Conservation (phyloP, 352 stramenopile species). For the Phytopythium sindhum region DNA sequence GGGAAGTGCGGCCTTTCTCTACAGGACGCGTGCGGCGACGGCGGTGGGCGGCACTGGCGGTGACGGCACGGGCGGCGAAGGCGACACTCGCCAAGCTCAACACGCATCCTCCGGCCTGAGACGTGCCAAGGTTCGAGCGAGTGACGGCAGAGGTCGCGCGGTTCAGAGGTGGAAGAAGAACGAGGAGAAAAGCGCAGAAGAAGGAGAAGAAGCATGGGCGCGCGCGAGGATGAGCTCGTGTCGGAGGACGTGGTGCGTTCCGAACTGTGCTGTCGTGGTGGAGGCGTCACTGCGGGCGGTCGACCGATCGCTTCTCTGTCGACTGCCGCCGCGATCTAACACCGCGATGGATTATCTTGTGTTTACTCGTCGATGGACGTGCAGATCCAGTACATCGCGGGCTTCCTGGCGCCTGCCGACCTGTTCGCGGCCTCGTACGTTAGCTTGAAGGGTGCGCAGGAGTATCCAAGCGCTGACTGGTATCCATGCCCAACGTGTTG, state of each 20-base stretch:
- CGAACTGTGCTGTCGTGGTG: neutral
- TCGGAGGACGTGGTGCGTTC: slow-evolving; percentile 45
- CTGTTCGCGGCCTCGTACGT: slow-evolving; percentile 47
- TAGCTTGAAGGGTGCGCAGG: neutral
- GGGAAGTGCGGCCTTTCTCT: neutral
- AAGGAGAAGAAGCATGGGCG: slow-evolving; percentile 8
- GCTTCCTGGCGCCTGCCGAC: slow-evolving; percentile 51
- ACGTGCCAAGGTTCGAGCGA: neutral
- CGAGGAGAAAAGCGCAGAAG: neutral
- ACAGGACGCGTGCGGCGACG: neutral
- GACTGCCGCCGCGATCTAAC: neutral
- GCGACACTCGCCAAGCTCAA: neutral
- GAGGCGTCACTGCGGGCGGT: neutral
- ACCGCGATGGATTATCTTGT: neutral
- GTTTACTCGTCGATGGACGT: neutral
- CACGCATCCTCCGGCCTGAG: neutral
- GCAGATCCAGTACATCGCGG: slow-evolving; percentile 46
- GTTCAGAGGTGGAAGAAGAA: neutral
- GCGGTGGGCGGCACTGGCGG: neutral
- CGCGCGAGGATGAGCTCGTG: slow-evolving; percentile 14
- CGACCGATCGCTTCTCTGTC: neutral
- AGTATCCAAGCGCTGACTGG: neutral
- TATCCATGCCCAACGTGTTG: neutral
- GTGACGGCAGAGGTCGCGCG: neutral
- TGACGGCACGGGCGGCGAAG: neutral